phyloP scores from a whole-genome alignment of 139 green algal species.

The Helicosporidium sp. region DNA sequence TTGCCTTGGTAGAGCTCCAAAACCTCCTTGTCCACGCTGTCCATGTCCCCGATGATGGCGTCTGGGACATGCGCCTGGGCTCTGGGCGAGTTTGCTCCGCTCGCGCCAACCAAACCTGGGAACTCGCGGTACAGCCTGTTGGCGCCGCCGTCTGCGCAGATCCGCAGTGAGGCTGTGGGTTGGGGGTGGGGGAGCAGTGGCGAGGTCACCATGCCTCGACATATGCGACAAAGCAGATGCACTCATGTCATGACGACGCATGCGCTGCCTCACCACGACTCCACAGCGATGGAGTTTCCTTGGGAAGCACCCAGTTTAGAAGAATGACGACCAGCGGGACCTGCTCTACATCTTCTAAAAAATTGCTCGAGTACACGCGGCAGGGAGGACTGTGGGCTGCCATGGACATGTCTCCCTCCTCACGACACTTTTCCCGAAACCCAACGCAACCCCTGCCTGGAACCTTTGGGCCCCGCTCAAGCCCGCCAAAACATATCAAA shows the following conservation, averaged over 20 bases:
- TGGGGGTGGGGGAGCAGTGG: too few relatives aligned
- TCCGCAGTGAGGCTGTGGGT: conserved; percentile 22
- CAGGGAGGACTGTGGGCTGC: too few relatives aligned
- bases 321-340: conserved; percentile 7
- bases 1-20: conserved; percentile 27
- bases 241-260: not conserved
- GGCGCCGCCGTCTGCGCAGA: conserved; percentile 80
- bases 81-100: too few relatives aligned
- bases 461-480: too few relatives aligned
- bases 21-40: conserved; percentile 50
- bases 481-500: too few relatives aligned
- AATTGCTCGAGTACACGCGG: too few relatives aligned
- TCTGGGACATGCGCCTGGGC: too few relatives aligned
- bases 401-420: too few relatives aligned
- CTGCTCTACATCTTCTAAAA: not conserved
- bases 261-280: not conserved
- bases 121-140: conserved; percentile 75
- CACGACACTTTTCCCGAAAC: too few relatives aligned
- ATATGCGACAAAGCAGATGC: not conserved
- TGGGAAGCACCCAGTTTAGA: conserved; percentile 14
- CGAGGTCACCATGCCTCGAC: too few relatives aligned
- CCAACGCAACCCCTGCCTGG: too few relatives aligned
- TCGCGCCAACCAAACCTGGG: too few relatives aligned
- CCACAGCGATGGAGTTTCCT: conserved; percentile 4
- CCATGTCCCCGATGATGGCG: conserved; percentile 66